phyloP scores from a whole-genome alignment of 1,139 yeast genomes.

The Pichia sp. region DNA sequence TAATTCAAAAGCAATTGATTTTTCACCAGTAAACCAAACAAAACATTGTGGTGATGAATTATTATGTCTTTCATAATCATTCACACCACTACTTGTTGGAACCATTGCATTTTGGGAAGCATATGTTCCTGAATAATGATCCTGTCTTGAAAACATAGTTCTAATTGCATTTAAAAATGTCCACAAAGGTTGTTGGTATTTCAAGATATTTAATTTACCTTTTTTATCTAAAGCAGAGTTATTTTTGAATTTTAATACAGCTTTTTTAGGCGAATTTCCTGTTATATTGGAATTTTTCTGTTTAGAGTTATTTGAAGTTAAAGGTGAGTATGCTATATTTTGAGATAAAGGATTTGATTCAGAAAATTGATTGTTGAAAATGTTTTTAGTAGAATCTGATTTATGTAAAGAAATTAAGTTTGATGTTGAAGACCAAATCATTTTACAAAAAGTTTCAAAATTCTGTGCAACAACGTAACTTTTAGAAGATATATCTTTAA shows the following conservation, averaged over 20 bases:
- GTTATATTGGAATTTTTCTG: neutral
- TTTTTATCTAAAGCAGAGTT: conserved; percentile 15
- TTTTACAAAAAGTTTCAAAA: conserved; percentile 47
- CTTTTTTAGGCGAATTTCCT: neutral
- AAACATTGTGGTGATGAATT: conserved; percentile 35
- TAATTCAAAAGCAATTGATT: conserved; percentile 43
- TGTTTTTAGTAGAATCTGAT: neutral
- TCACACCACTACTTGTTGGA: conserved; percentile 30
- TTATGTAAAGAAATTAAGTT: neutral
- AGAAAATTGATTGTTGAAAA: conserved; percentile 12
- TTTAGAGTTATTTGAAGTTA: neutral
- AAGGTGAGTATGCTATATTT: neutral
- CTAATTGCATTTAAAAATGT: conserved; percentile 56
- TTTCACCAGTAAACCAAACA: conserved; percentile 47
- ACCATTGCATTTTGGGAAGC: conserved; percentile 32
- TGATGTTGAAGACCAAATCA: conserved; percentile 33
- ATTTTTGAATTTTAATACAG: conserved; percentile 1
- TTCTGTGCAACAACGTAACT: conserved; percentile 46
- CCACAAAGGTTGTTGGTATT: conserved; percentile 59
- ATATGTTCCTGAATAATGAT: conserved; percentile 35
- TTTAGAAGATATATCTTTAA: conserved; percentile 30
- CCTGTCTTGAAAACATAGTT: conserved; percentile 45
- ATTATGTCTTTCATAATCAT: conserved; percentile 29
- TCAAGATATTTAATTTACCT: conserved; percentile 16
- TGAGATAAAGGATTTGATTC: neutral